Conservation (phyloP, 179 eudicot genomes). For the Silene vulgaris region DNA sequence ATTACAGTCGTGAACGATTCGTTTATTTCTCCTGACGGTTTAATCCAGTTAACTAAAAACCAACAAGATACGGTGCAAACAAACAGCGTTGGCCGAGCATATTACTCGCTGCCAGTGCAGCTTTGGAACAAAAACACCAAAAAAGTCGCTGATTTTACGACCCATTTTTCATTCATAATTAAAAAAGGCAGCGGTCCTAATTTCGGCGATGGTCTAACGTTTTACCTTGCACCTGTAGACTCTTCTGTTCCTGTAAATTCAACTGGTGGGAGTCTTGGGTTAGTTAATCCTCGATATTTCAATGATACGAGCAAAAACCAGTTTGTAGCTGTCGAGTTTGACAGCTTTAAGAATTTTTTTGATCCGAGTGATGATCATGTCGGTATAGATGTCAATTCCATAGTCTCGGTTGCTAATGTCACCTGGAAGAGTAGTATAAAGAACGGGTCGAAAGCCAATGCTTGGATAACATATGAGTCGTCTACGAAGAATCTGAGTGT, state of each 20-base stretch:
- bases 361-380: conserved; percentile 40
- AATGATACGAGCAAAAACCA: conserved; percentile 15
- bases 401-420: conserved; percentile 24
- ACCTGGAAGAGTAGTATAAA: conserved; percentile 26
- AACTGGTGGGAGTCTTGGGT: conserved; percentile 36
- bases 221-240: conserved; percentile 32
- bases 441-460: conserved; percentile 30
- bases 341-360: conserved; percentile 25
- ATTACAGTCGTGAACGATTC: conserved; percentile 29
- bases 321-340: conserved; percentile 53
- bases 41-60: conserved; percentile 35
- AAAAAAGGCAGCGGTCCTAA: conserved; percentile 13
- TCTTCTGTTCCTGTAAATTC: conserved; percentile 30
- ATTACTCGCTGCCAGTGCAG: conserved; percentile 27
- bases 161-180: conserved; percentile 40
- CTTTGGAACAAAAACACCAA: conserved; percentile 32
- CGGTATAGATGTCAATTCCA: conserved; percentile 45
- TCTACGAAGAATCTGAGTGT: conserved; percentile 38
- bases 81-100: conserved; percentile 40
- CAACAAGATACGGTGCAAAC: conserved; percentile 18
- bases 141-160: conserved; percentile 37
- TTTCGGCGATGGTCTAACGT: conserved; percentile 43
- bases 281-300: conserved; percentile 15
- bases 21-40: conserved; percentile 7
- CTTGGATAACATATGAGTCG: conserved; percentile 46